phyloP scores from a whole-genome alignment of 1,284 basidiomycete species.

The Ceratobasidium sp. region DNA sequence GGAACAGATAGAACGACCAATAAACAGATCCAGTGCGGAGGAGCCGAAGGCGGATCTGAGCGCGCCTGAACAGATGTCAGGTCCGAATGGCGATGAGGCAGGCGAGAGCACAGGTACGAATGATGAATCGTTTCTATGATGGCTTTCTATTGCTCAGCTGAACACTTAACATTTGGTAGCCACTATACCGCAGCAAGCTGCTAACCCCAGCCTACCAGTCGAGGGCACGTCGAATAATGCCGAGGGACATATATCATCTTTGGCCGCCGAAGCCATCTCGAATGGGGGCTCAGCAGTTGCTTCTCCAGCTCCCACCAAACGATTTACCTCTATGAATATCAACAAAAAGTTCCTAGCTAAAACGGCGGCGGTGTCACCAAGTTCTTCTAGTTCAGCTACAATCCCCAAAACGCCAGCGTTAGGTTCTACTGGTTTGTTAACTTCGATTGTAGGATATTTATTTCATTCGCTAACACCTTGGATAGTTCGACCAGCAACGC shows the following conservation, averaged over 20 bases:
- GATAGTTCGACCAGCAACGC: conserved; percentile 65
- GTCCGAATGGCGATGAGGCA: conserved; percentile 2
- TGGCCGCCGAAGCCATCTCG: conserved; percentile 14
- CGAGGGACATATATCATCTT: not conserved
- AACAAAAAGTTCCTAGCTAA: conserved; percentile 95
- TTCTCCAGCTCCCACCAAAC: conserved; percentile 74
- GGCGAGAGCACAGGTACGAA: conserved; percentile 1
- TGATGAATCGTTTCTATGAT: not conserved
- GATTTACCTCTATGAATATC: conserved; percentile 87
- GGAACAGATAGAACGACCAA: not conserved
- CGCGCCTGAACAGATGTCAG: conserved; percentile 15
- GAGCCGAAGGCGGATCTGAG: conserved; percentile 1
- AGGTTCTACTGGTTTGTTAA: conserved; percentile 35
- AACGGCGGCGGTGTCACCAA: conserved; percentile 60
- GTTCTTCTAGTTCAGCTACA: conserved; percentile 12
- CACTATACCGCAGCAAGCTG: not conserved
- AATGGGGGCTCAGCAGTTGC: conserved; percentile 1
- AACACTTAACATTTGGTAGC: not conserved
- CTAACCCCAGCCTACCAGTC: conserved; percentile 1
- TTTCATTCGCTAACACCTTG: conserved; percentile 27
- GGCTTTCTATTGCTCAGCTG: not conserved
- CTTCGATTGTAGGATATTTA: not conserved
- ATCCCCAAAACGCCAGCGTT: conserved; percentile 40
- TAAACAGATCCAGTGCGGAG: conserved; percentile 5
- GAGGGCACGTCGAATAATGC: conserved; percentile 1